Conservation (phyloP, 2,329 filamentous ascomycete species). For the Xylariaceae sp. region DNA sequence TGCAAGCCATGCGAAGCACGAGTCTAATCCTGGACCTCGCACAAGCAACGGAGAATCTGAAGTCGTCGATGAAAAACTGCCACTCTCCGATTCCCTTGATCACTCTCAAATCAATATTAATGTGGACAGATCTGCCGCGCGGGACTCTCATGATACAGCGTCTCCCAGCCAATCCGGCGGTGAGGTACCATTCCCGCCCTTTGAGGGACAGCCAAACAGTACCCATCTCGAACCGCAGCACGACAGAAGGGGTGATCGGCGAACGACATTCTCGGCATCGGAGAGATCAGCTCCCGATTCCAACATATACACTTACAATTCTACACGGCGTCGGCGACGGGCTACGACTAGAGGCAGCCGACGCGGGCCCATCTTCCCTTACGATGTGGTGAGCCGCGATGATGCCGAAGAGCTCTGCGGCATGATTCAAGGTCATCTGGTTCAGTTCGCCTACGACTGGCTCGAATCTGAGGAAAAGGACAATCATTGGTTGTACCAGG, state of each 20-base stretch:
- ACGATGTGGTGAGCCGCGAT: conserved; percentile 70
- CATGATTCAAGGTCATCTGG: conserved; percentile 81
- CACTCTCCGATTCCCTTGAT: conserved; percentile 9
- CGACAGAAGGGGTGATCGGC: conserved; percentile 44
- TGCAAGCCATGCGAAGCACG: conserved; percentile 9
- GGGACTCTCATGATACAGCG: conserved; percentile 20
- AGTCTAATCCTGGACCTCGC: conserved; percentile 17
- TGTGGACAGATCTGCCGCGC: conserved; percentile 8
- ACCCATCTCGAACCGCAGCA: conserved; percentile 24
- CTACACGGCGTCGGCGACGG: conserved; percentile 57
- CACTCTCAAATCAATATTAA: conserved; percentile 12
- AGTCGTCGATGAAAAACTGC: conserved; percentile 22
- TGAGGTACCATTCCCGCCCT: conserved; percentile 44
- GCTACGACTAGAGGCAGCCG: conserved; percentile 67
- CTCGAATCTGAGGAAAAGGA: conserved; percentile 84
- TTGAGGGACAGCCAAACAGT: conserved; percentile 36
- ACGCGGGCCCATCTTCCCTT: conserved; percentile 58
- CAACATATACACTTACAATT: conserved; percentile 29
- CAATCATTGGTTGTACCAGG: conserved; percentile 94
- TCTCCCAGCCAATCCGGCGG: conserved; percentile 15
- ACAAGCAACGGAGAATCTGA: conserved; percentile 12
- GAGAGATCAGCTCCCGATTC: conserved; percentile 42
- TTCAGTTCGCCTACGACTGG: conserved; percentile 96
- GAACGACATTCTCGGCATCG: conserved; percentile 53
- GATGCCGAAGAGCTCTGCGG: conserved; percentile 80